Evolutionary conservation across 2,329 filamentous ascomycete genomes (phyloP).

Genomic region (Teratosphaeria epicoccoides): DNA sequence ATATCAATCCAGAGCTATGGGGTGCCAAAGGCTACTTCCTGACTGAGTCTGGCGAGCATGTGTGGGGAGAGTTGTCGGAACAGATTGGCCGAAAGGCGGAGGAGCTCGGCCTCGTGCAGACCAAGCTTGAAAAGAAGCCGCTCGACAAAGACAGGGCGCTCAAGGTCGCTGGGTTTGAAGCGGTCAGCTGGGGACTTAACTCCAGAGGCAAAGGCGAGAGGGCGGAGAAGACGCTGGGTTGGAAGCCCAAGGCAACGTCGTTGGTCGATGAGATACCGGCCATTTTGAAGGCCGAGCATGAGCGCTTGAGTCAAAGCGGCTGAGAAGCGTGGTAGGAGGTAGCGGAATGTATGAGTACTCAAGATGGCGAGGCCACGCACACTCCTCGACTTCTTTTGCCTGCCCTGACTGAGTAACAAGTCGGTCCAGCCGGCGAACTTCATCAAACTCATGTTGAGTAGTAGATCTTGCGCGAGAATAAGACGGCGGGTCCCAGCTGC

Average conservation of each 20-base stretch:
- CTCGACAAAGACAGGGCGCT: constrained; percentile 40
- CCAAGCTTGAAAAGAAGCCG: constrained; percentile 45
- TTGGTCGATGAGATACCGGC: constrained; percentile 20
- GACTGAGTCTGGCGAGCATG: constrained; percentile 50
- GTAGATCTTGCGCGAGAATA: too few relatives aligned
- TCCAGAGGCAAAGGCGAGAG: constrained; percentile 46
- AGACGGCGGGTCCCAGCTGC: too few relatives aligned
- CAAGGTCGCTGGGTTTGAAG: constrained; percentile 38
- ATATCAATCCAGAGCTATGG: constrained; percentile 39
- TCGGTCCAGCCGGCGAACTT: too few relatives aligned
- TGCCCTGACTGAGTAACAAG: too few relatives aligned
- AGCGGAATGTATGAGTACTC: too few relatives aligned
- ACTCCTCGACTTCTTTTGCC: too few relatives aligned
- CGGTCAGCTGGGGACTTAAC: constrained; percentile 51
- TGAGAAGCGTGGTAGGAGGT: neutral
- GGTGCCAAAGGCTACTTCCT: constrained; percentile 58
- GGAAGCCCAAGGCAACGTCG: constrained; percentile 40
- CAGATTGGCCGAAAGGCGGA: constrained; percentile 20
- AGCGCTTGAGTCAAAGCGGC: constrained; percentile 5
- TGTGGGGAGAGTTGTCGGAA: constrained; percentile 39
- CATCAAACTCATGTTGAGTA: too few relatives aligned
- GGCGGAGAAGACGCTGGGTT: constrained; percentile 49
- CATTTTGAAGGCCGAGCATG: constrained; percentile 23
- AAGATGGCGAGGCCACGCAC: too few relatives aligned
- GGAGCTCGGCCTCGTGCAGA: constrained; percentile 38